Base-by-base conservation (phyloP, 2,329 filamentous ascomycete species). In the Ascochyta clinopodiicola region DNA sequence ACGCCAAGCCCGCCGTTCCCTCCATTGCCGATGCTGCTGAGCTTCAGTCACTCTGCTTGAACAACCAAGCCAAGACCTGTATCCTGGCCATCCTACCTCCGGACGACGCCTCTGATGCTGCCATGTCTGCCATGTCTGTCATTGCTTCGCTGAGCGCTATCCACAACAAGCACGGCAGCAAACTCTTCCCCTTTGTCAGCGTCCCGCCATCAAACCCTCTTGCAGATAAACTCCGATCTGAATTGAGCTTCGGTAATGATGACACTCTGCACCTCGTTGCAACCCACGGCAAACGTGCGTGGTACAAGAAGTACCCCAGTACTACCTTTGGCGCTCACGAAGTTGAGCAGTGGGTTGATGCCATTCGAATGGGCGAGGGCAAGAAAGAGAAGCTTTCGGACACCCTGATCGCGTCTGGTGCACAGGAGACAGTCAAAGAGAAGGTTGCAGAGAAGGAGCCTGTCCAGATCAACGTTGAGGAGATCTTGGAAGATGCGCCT, bases 291-390 rank as follows among this genome's bases (percentile, higher is more conserved):
- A 92, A 93, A 68, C 87, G 92, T 49, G 84, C 85, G 37, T 99
- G 95, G 95, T 96, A 88, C 85, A 88, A 89, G 67, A 85, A 84
- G 54, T 95, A 91, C 73, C 78, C 85, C 43, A 86, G 83, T 6
- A 74, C 77, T 8, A 73, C 77, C 15, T 87, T 86, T 39, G 85
- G 84, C 50, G 71, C 81, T 22, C 80, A 84, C 49, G 84, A 82
- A 24, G 79, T 99, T 27, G 91, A 96, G 78, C 79, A 80, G 59
- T 99, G 94, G 92, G 86, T 99, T 56, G 95, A 99, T 69, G 83
- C 86, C n/a, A 92, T 98, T 59, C 88, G 92, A 34, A 84, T 99
- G 81, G 91, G 93, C 47, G 94, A 98, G 71, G 90, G 91, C 2
- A 79, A 84, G 56, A 97, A 94, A 82, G 83, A 87, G 67, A 90